Conservation (phyloP, 2,329 filamentous ascomycete genomes). For the Trichoderma lentiforme region DNA sequence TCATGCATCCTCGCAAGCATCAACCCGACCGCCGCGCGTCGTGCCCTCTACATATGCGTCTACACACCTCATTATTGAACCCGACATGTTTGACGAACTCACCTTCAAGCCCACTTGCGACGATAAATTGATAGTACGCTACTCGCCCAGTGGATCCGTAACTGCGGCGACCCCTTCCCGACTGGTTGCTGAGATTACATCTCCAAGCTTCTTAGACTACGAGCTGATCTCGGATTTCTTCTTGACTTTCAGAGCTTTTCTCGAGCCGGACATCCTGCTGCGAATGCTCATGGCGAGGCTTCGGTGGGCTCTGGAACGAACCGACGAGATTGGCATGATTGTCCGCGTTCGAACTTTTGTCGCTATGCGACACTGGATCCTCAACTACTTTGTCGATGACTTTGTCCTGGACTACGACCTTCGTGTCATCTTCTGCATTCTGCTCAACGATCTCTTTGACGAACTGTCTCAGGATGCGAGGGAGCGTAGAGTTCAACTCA, state of each 20-base stretch:
- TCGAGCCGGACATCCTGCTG: conserved; percentile 72
- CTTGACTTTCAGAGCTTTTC: conserved; percentile 85
- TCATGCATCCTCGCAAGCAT: conserved; percentile 31
- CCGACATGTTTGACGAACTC: conserved; percentile 77
- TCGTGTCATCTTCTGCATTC: conserved; percentile 72
- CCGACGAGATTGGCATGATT: conserved; percentile 83
- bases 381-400: conserved; percentile 97
- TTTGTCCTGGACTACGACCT: conserved; percentile 76
- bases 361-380: conserved; percentile 90
- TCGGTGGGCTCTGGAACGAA: conserved; percentile 76
- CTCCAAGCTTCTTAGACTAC: conserved; percentile 92
- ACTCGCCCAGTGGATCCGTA: conserved; percentile 70
- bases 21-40: conserved; percentile 40
- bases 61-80: conserved; percentile 55
- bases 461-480: conserved; percentile 48
- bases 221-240: conserved; percentile 98
- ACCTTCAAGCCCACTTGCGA: conserved; percentile 77
- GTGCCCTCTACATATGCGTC: conserved; percentile 48
- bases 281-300: conserved; percentile 81
- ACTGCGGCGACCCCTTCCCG: conserved; percentile 86
- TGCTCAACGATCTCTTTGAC: conserved; percentile 67
- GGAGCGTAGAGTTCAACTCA: conserved; percentile 58
- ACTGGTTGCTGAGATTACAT: conserved; percentile 93
- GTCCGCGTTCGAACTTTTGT: conserved; percentile 96
- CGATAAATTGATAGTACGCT: conserved; percentile 77